Conservation (phyloP, 805 yeast genomes). For the Kodamaea jinghongensis region DNA sequence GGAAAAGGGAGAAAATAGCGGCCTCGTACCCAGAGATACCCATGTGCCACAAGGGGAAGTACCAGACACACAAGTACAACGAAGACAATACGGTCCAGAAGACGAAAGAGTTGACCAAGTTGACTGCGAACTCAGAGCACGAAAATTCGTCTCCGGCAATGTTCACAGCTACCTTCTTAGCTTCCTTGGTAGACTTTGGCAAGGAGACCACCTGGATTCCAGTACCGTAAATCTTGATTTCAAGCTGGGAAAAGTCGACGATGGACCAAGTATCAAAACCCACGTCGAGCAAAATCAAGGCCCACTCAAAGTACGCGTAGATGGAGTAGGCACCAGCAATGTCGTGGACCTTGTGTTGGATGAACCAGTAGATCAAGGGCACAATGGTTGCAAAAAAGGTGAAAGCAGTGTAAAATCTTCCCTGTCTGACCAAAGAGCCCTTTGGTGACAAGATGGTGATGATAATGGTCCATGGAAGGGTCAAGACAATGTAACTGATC, state of each 20-base stretch:
- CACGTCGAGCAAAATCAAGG: slow-evolving; percentile 76
- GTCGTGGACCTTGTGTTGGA: slow-evolving; percentile 87
- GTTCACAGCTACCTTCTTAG: background rate
- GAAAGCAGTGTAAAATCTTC: slow-evolving; percentile 50
- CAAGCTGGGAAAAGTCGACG: slow-evolving; percentile 64
- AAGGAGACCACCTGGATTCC: slow-evolving; percentile 19
- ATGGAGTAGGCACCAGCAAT: slow-evolving; percentile 93
- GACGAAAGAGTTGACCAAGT: slow-evolving; percentile 63
- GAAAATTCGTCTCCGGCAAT: slow-evolving; percentile 25
- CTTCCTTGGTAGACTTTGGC: slow-evolving; percentile 1
- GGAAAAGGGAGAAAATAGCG: slow-evolving; percentile 48
- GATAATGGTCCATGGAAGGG: slow-evolving; percentile 85
- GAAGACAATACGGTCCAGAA: slow-evolving; percentile 87
- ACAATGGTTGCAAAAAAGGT: slow-evolving; percentile 69
- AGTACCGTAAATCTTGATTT: slow-evolving; percentile 39
- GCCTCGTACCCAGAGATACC: slow-evolving; percentile 95
- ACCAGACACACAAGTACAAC: slow-evolving; percentile 86
- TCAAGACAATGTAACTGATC: slow-evolving; percentile 84
- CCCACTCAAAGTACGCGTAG: slow-evolving; percentile 95
- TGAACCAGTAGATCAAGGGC: slow-evolving; percentile 84
- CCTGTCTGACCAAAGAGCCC: slow-evolving; percentile 45
- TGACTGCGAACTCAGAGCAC: slow-evolving; percentile 37
- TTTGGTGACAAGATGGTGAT: slow-evolving; percentile 52
- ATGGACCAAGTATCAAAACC: slow-evolving; percentile 81
- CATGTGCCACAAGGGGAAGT: slow-evolving; percentile 97